Evolutionary conservation across 176 grass and related monocot genomes (phyloP).

Genomic region (Phoenix dactylifera): DNA sequence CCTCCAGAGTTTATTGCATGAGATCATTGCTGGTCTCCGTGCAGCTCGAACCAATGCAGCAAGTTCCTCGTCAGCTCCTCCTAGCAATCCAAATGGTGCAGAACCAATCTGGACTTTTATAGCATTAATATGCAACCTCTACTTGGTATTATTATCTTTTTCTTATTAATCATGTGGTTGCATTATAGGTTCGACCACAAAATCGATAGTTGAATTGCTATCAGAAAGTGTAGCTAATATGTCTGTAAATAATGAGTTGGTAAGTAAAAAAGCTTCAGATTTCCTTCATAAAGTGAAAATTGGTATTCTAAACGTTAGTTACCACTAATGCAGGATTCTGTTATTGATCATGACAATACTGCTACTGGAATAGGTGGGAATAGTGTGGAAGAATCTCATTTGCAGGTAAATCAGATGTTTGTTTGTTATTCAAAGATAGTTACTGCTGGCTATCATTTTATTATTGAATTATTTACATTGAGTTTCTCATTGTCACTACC

Average conservation of each 20-base stretch:
- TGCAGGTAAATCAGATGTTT: constrained; percentile 35
- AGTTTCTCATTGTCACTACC: too few relatives aligned
- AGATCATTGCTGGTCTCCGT: constrained; percentile 84
- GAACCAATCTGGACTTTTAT: constrained; percentile 2
- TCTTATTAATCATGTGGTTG: constrained; percentile 17
- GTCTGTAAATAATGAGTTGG: constrained; percentile 61
- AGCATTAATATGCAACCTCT: neutral
- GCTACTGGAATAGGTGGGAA: constrained; percentile 36
- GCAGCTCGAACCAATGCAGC: constrained; percentile 53
- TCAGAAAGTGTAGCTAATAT: constrained; percentile 79
- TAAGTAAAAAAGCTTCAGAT: constrained; percentile 24
- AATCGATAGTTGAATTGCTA: constrained; percentile 92
- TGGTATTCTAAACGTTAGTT: neutral
- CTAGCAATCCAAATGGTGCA: constrained; percentile 53
- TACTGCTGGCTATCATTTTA: too few relatives aligned
- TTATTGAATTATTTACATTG: too few relatives aligned
- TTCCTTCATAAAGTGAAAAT: too few relatives aligned
- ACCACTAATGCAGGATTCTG: constrained; percentile 56
- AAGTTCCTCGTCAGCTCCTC: constrained; percentile 69
- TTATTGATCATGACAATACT: constrained; percentile 80
- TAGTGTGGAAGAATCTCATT: constrained; percentile 29
- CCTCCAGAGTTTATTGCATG: constrained; percentile 80
- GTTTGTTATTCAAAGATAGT: neutral
- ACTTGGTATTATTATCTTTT: constrained; percentile 1
- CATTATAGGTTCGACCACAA: constrained; percentile 51